phyloP scores from a whole-genome alignment of 2,329 filamentous ascomycete species.

The Sporothrix sp. region DNA sequence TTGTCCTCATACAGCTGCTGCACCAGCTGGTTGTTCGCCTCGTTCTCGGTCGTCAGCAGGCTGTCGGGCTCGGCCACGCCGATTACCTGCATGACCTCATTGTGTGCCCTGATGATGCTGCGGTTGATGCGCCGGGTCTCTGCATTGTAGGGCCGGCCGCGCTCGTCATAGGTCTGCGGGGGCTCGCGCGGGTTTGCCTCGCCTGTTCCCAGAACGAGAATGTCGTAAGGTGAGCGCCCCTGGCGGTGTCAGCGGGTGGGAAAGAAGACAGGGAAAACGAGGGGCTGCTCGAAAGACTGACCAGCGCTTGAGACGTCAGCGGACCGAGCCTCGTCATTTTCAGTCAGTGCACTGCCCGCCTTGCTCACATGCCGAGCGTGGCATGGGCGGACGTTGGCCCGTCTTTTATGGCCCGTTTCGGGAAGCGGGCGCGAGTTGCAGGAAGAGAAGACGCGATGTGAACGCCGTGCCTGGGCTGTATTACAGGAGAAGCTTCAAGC shows the following conservation, averaged over 20 bases:
- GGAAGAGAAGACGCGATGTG: background rate
- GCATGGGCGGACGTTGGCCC: background rate
- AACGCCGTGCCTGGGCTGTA: background rate
- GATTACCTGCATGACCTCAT: slow-evolving; percentile 54
- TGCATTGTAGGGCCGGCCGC: slow-evolving; percentile 46
- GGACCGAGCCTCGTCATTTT: slow-evolving; percentile 47
- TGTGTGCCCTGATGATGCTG: slow-evolving; percentile 49
- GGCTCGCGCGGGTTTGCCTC: slow-evolving; percentile 32
- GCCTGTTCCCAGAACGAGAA: slow-evolving; percentile 42
- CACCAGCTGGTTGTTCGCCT: slow-evolving; percentile 32
- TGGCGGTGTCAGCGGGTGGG: slow-evolving; percentile 24
- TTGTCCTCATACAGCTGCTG: slow-evolving; percentile 40
- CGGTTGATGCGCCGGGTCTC: slow-evolving; percentile 46
- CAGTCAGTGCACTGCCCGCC: background rate
- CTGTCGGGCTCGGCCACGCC: slow-evolving; percentile 51
- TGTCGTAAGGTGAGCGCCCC: slow-evolving; percentile 53
- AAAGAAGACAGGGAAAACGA: background rate
- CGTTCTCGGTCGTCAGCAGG: slow-evolving; percentile 25
- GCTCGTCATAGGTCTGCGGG: slow-evolving; percentile 42
- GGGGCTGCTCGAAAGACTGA: slow-evolving; percentile 24
- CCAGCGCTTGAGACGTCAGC: slow-evolving; percentile 47
- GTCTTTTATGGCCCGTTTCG: background rate
- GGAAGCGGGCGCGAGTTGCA: slow-evolving; percentile 3
- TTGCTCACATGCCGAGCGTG: slow-evolving; percentile 7
- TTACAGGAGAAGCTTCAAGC: background rate